phyloP scores from a whole-genome alignment of 805 yeast species.

The Saturnispora zaruensis region DNA sequence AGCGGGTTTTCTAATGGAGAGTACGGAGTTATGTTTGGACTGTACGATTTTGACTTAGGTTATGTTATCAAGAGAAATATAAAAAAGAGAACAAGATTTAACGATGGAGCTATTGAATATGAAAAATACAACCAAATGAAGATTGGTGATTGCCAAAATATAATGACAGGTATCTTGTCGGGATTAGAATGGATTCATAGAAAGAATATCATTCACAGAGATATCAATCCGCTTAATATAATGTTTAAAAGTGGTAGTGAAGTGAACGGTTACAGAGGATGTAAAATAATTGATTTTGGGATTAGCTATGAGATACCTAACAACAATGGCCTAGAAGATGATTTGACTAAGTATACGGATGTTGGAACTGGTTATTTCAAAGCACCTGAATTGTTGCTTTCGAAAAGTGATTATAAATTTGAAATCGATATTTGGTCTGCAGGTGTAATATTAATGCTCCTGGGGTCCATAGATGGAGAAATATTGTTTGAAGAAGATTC shows the following conservation, averaged over 20 bases:
- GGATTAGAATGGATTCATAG: conserved; percentile 60
- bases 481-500: conserved; percentile 34
- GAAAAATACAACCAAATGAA: conserved; percentile 14
- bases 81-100: conserved; percentile 23
- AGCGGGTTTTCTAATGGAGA: conserved; percentile 24
- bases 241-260: conserved; percentile 22
- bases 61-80: conserved; percentile 28
- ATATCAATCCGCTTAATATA: conserved; percentile 68
- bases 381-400: conserved; percentile 67
- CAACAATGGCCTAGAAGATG: conserved; percentile 60
- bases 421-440: conserved; percentile 67
- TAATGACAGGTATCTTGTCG: conserved; percentile 31
- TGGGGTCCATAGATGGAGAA: conserved; percentile 35
- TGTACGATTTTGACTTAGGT: conserved; percentile 29
- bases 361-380: conserved; percentile 61
- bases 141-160: conserved; percentile 16
- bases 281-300: conserved; percentile 36
- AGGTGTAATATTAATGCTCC: conserved; percentile 51
- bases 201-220: conserved; percentile 60
- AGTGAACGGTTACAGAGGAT: conserved; percentile 13
- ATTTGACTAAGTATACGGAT: conserved; percentile 37
- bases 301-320: conserved; percentile 32
- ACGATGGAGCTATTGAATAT: conserved; percentile 15
- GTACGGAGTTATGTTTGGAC: conserved; percentile 36
- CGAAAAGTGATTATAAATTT: conserved; percentile 42